Evolutionary conservation across 2,329 filamentous ascomycete genomes (phyloP).

Genomic region (Microsporum audouinii): DNA sequence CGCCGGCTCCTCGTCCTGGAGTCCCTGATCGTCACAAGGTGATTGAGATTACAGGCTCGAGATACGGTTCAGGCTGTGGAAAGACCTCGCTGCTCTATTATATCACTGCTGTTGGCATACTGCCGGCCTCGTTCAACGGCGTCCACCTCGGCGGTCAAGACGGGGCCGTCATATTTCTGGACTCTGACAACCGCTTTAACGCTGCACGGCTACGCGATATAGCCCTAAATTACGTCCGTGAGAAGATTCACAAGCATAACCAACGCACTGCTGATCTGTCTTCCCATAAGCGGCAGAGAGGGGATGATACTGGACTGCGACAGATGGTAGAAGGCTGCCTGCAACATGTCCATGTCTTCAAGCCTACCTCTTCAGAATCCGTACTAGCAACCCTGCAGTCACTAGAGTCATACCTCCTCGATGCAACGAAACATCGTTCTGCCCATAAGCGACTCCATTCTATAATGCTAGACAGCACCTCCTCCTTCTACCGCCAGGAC

Average conservation of each 20-base stretch:
- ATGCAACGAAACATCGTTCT: slow-evolving; percentile 35
- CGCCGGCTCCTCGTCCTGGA: background rate
- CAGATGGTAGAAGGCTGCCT: slow-evolving; percentile 32
- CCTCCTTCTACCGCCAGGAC: slow-evolving; percentile 46
- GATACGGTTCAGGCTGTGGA: slow-evolving; percentile 38
- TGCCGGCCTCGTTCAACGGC: slow-evolving; percentile 32
- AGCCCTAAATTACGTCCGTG: slow-evolving; percentile 19
- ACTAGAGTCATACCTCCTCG: slow-evolving; percentile 42
- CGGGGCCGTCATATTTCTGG: slow-evolving; percentile 44
- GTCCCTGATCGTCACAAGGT: slow-evolving; percentile 24
- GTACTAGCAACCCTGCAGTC: slow-evolving; percentile 40
- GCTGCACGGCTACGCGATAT: slow-evolving; percentile 35
- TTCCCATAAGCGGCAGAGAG: background rate
- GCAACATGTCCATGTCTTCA: slow-evolving; percentile 48
- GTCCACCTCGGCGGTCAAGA: slow-evolving; percentile 35
- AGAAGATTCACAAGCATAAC: background rate
- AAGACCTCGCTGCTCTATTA: slow-evolving; percentile 51
- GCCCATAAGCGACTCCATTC: slow-evolving; percentile 37
- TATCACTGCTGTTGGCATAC: slow-evolving; percentile 40
- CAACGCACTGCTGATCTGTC: background rate
- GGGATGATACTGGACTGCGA: slow-evolving; percentile 8
- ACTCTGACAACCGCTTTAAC: slow-evolving; percentile 46
- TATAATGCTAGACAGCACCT: slow-evolving; percentile 45
- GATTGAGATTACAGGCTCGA: slow-evolving; percentile 44
- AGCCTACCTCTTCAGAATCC: slow-evolving; percentile 40